These are phyloP conservation scores for Rhodotorula sp. DNA, from an alignment of 1,284 basidiomycete species.

Conservation along the genomic window DNA sequence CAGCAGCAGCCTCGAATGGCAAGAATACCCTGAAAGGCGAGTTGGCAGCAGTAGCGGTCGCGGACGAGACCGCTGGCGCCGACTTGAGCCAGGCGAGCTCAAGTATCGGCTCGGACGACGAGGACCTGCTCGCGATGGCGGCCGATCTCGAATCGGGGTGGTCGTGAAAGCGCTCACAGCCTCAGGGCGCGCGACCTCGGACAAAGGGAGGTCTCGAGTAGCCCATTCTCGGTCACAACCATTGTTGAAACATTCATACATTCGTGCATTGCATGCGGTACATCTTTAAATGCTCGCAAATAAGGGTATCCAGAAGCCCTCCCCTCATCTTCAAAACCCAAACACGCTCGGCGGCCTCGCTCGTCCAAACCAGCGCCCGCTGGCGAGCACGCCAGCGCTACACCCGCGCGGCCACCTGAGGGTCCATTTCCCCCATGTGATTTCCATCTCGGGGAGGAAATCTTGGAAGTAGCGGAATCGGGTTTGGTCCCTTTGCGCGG, in stretches of 20 bases:
- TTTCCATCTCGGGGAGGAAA: slow-evolving; percentile 25
- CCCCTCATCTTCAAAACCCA: slow-evolving; percentile 23
- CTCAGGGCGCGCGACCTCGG: no score
- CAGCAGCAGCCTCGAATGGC: not conserved
- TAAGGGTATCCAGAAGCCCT: no score
- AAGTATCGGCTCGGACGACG: slow-evolving; percentile 31
- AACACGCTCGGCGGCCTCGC: slow-evolving; percentile 8
- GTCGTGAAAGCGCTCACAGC: no score
- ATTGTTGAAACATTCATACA: no score
- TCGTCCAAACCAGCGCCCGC: slow-evolving; percentile 16
- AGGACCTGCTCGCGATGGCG: slow-evolving; percentile 35
- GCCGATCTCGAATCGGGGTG: slow-evolving; percentile 35
- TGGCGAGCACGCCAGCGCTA: not conserved
- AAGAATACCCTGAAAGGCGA: no score
- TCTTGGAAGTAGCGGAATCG: slow-evolving; percentile 34
- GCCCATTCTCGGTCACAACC: no score
- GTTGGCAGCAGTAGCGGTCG: not conserved
- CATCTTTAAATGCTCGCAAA: no score
- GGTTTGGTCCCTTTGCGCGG: slow-evolving; percentile 21
- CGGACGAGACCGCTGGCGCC: not conserved
- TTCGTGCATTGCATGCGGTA: no score
- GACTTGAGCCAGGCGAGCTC: slow-evolving; percentile 23
- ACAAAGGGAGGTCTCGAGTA: no score
- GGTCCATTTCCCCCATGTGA: slow-evolving; percentile 8
- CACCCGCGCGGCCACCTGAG: slow-evolving; percentile 25